These are phyloP conservation scores for Hypsizygus ulmarius DNA, from an alignment of 1,284 basidiomycete species.

Conservation along the genomic window DNA sequence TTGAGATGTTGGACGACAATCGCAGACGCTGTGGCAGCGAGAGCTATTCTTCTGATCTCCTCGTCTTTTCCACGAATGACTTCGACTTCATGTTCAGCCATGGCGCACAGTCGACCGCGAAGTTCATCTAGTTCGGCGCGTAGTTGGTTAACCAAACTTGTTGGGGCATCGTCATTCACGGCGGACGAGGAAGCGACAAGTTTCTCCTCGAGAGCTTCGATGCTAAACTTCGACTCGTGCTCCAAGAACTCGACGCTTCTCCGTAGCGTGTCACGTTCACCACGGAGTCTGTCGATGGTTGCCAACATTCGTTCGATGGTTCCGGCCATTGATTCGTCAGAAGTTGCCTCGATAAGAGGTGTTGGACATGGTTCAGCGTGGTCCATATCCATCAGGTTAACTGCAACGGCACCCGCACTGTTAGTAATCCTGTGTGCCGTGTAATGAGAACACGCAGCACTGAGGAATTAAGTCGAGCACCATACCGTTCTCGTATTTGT, in stretches of 20 bases:
- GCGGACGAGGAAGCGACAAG: slow-evolving; percentile 27
- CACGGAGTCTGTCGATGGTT: slow-evolving; percentile 64
- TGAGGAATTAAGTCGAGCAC: too few species aligned
- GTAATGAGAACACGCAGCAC: background rate
- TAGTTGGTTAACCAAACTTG: slow-evolving; percentile 25
- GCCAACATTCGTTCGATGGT: slow-evolving; percentile 56
- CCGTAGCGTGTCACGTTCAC: slow-evolving; percentile 67
- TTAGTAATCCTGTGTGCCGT: background rate
- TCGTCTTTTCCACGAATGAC: slow-evolving; percentile 16
- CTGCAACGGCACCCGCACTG: background rate
- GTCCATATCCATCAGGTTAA: background rate
- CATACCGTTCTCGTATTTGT: slow-evolving; percentile 9
- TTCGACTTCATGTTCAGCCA: slow-evolving; percentile 17
- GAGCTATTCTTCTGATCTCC: slow-evolving; percentile 31
- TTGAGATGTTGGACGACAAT: slow-evolving; percentile 38
- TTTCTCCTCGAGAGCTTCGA: slow-evolving; percentile 57
- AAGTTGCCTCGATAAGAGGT: slow-evolving; percentile 7
- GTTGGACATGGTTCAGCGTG: slow-evolving; percentile 1
- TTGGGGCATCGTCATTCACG: slow-evolving; percentile 19
- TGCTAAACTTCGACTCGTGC: slow-evolving; percentile 66
- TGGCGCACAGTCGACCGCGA: slow-evolving; percentile 23
- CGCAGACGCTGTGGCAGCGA: slow-evolving; percentile 30
- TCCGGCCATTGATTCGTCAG: slow-evolving; percentile 34
- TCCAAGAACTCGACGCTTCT: slow-evolving; percentile 69
- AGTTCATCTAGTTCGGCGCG: slow-evolving; percentile 28